A percentile compares a stretch with the other conserved stretches of the same genome.
These are phyloP conservation scores for Dothistroma septosporum DNA, from an alignment of 2,329 filamentous ascomycete species.

Conservation along the genomic window DNA sequence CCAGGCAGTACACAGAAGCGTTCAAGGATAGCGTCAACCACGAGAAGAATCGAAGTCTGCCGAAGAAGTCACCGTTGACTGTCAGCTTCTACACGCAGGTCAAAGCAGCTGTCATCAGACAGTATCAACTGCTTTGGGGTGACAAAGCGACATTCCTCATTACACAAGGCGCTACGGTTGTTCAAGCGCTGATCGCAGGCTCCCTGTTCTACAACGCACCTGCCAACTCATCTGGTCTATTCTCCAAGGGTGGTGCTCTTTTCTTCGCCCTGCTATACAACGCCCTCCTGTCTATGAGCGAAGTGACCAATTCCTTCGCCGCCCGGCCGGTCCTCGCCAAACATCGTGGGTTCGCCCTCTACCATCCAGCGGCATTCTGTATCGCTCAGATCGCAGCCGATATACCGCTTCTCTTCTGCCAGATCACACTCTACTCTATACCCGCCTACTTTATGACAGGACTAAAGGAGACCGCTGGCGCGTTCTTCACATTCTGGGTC, in stretches of 20 bases:
- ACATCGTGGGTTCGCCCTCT: constrained; percentile 41
- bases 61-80: constrained; percentile 54
- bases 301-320: constrained; percentile 55
- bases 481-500: constrained; percentile 62
- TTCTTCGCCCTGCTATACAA: constrained; percentile 64
- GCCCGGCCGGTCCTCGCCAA: constrained; percentile 47
- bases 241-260: constrained; percentile 59
- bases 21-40: constrained; percentile 52
- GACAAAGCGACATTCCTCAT: constrained; percentile 62
- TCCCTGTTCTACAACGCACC: constrained; percentile 66
- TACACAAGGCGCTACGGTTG: constrained; percentile 56
- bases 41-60: constrained; percentile 55
- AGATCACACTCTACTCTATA: constrained; percentile 56
- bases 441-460: constrained; percentile 63
- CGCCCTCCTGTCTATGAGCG: constrained; percentile 59
- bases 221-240: constrained; percentile 55
- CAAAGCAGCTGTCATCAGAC: constrained; percentile 53
- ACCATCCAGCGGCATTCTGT: constrained; percentile 45
- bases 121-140: constrained; percentile 63
- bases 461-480: constrained; percentile 47
- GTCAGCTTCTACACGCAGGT: constrained; percentile 55
- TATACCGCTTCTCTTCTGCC: constrained; percentile 54
- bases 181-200: constrained; percentile 60
- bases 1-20: constrained; percentile 48
- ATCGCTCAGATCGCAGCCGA: constrained; percentile 51